These are phyloP conservation scores for Rhizopogon roseolus DNA, from an alignment of 768 basidiomycete species.

Conservation along the genomic window DNA sequence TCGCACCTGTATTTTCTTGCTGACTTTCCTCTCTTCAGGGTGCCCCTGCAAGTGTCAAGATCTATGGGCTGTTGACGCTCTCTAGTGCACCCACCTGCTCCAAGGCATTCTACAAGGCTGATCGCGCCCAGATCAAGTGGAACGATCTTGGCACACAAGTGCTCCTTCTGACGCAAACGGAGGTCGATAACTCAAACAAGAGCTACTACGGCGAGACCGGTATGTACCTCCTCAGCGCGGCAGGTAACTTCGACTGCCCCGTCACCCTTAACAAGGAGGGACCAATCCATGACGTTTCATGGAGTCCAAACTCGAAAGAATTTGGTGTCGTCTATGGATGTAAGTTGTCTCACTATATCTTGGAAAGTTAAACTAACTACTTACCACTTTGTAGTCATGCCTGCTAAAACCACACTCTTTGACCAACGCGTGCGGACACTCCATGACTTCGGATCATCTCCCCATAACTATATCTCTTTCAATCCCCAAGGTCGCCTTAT, in stretches of 20 bases:
- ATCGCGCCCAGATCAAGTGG: constrained; percentile 93
- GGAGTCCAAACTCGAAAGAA: constrained; percentile 96
- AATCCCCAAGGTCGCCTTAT: constrained; percentile 91
- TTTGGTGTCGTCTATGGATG: constrained; percentile 97
- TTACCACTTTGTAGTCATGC: constrained; percentile 57
- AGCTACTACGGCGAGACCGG: constrained; percentile 98
- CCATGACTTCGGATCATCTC: constrained; percentile 87
- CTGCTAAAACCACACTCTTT: constrained; percentile 88
- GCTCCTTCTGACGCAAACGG: constrained; percentile 88
- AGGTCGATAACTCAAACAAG: constrained; percentile 96
- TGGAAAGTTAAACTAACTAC: not conserved
- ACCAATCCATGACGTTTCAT: constrained; percentile 92
- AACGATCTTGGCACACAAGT: constrained; percentile 91
- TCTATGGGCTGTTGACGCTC: constrained; percentile 70
- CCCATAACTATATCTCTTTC: constrained; percentile 90
- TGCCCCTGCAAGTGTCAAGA: constrained; percentile 80
- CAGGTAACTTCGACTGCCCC: constrained; percentile 91
- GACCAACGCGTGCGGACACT: constrained; percentile 84
- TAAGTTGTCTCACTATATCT: constrained; percentile 37
- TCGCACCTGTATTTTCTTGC: not conserved
- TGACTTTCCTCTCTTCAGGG: constrained; percentile 43
- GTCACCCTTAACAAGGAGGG: constrained; percentile 93
- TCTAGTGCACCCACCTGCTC: constrained; percentile 66
- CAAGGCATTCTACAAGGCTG: constrained; percentile 92
- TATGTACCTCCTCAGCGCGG: constrained; percentile 62